Base-by-base conservation (phyloP, 139 green algal genomes). In the Closterium sp. region DNA sequence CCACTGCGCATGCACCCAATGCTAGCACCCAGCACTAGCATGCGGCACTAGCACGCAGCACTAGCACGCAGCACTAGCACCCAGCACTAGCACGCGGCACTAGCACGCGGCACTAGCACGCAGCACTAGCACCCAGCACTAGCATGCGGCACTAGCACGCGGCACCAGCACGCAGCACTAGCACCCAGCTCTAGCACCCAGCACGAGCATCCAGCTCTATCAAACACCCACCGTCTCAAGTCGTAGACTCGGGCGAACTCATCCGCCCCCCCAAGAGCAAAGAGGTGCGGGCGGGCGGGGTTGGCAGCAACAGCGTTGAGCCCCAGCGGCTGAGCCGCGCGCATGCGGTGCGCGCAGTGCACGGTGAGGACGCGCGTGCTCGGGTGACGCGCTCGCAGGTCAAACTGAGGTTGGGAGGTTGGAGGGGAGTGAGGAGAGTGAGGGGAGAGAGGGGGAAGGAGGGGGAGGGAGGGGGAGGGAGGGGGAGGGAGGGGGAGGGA, bases 211-310 rank as follows among this genome's bases (percentile, higher is more conserved):
- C 38, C 32, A n/a, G 66, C 30, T 21, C 43, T 12, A 25, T 12
- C 25, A 25, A 25, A 23, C 76, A 33, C 32, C 30, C 66, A 34
- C 90, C n/a, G 88, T 21, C 91, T 43, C 38, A 83, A 64, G 85
- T 96, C 94, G 87, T 95, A 95, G 66, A 96, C 64, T 6, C 91
- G 88, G 1, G 94, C 94, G 23, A 88, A 93, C 23, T 95, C 85
- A 81, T 97, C 95, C 1, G 64, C 64, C 8, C 93, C 95, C 16
- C 90, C 95, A 23, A 96, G 87, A 19, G 89, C 92, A 84, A 96
- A 94, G 8, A 94, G 86, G 86, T 91, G 91, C 3, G 94, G 94
- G n/a, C 91, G 89, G 33, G 76, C 83, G 4, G 93, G 88, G 91
- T 95, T 94, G 32, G 95, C 76, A 7, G 89, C 91, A 3, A 96